Conservation (phyloP, 139 green algal genomes). For the Pleodorina starrii region DNA sequence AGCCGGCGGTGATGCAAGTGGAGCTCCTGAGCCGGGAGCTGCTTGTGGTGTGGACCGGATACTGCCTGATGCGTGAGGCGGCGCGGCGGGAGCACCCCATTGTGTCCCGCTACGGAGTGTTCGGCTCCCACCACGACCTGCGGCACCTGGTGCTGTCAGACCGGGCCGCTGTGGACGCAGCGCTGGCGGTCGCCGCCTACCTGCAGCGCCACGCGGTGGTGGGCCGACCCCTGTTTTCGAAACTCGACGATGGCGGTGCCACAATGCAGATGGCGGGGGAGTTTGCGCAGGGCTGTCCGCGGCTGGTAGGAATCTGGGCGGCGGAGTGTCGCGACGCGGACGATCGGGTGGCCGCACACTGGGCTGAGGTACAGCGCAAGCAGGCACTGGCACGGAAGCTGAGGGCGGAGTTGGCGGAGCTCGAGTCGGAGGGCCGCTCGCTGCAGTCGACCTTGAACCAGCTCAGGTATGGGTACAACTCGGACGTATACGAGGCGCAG, state of each 20-base stretch:
- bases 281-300: constrained; percentile 16
- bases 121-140: constrained; percentile 51
- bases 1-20: constrained; percentile 36
- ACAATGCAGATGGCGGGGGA: constrained; percentile 55
- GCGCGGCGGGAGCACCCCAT: background rate
- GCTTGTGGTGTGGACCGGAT: constrained; percentile 63
- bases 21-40: constrained; percentile 66
- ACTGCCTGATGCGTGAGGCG: constrained; percentile 56
- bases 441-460: background rate
- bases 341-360: constrained; percentile 48
- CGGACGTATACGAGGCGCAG: background rate
- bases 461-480: background rate
- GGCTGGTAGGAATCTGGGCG: constrained; percentile 30
- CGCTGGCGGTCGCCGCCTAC: constrained; percentile 64
- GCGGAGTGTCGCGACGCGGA: constrained; percentile 47
- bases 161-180: constrained; percentile 45
- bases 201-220: constrained; percentile 36
- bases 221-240: constrained; percentile 35
- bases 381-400: constrained; percentile 31
- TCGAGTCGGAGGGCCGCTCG: background rate
- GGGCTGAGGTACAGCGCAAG: constrained; percentile 60
- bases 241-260: constrained; percentile 10
- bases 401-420: background rate
- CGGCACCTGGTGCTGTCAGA: constrained; percentile 68
- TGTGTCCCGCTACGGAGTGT: constrained; percentile 45